Base-by-base conservation (phyloP, 345 rosid genomes). In the Lepidium aucheri region DNA sequence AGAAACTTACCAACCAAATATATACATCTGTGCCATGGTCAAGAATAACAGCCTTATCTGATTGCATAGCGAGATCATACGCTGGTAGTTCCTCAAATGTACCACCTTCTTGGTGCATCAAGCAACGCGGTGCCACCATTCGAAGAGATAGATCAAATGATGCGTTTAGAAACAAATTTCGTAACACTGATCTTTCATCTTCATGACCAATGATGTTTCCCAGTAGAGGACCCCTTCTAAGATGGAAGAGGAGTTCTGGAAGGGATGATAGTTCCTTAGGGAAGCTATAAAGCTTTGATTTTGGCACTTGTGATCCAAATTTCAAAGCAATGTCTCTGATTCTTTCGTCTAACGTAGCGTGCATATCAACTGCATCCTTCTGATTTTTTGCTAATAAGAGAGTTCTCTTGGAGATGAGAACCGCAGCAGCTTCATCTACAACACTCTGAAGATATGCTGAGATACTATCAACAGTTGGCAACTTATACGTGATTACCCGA, bases 131-230 rank as follows among this genome's bases (percentile, higher is more conserved):
- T 6, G 93, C 94, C 6, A 95, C 83, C 99, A 95, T 95, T 47
- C 90, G 89, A 32, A 91, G 87, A 3, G 99, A 89, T 45, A 95
- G 89, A 78, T 87, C 96, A 75, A 87, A 91, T 14, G 96, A 95
- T 47, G 96, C 94, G 55, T 89, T 89, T 36, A 95, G 77, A 83
- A 91, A 91, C 82, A 91, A 60, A 79, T 85, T 88, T 60, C 96
- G 81, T 36, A 95, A 76, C 26, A 87, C 89, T 6, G 96, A 89
- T 67, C 97, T 85, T 83, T 95, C 97, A 79, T 95, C 99, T 76
- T 95, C 97, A 72, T 89, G 96, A 55, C 99, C 97, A 61, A 95
- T 77, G 76, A 95, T 91, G 87, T 77, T 91, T 81, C 99, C 99
- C 49, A 95, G 76, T 54, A 95, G 77, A 36, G 96, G 95, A 20